phyloP scores from a whole-genome alignment of 768 basidiomycete genomes.

The Boletales sp. region DNA sequence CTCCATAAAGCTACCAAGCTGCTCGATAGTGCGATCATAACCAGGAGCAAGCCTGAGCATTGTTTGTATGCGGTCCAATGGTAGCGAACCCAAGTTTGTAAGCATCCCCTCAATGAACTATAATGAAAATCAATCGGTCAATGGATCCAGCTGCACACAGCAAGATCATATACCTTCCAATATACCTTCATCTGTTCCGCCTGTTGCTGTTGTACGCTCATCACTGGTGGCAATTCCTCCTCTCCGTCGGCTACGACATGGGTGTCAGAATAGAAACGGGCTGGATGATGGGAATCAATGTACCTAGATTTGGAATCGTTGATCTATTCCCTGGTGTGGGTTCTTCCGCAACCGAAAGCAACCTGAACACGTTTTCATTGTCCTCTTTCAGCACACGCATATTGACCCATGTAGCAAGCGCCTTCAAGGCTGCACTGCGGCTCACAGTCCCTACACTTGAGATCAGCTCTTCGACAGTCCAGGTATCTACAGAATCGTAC shows the following conservation, averaged over 20 bases:
- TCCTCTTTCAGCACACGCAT: constrained; percentile 76
- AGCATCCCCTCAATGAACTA: constrained; percentile 92
- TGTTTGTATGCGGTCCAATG: constrained; percentile 79
- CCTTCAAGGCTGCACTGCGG: constrained; percentile 61
- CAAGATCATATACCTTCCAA: constrained; percentile 62
- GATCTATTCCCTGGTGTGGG: constrained; percentile 24
- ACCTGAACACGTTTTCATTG: constrained; percentile 51
- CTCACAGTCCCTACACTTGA: constrained; percentile 62
- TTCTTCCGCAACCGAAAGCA: constrained; percentile 63
- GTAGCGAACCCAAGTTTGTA: constrained; percentile 74
- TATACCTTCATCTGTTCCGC: constrained; percentile 83
- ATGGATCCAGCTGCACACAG: background rate
- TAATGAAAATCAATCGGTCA: background rate
- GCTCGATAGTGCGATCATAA: constrained; percentile 77
- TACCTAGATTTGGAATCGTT: constrained; percentile 24
- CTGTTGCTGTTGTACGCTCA: constrained; percentile 67
- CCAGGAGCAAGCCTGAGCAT: constrained; percentile 84
- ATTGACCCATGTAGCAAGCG: constrained; percentile 80
- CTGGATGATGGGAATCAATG: background rate
- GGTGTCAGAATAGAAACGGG: background rate
- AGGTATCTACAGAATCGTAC: constrained; percentile 44
- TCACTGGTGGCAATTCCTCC: constrained; percentile 45
- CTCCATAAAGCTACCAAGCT: constrained; percentile 77
- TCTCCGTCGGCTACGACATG: constrained; percentile 32
- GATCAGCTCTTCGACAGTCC: constrained; percentile 70